phyloP scores from a whole-genome alignment of 2,329 filamentous ascomycete species.

The Tolypocladium paradoxum region DNA sequence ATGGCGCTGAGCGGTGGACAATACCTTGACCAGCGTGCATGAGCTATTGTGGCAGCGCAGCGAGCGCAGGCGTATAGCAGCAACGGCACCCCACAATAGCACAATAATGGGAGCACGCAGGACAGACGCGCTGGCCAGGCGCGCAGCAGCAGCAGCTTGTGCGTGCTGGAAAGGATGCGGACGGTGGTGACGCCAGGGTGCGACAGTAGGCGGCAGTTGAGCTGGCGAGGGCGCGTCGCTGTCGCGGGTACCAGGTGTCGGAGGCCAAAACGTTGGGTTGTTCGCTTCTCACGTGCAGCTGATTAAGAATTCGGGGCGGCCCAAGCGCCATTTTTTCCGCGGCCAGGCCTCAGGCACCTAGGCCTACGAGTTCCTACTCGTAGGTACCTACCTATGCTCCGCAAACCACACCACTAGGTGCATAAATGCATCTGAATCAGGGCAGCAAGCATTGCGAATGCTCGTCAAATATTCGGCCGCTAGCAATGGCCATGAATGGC shows the following conservation, averaged over 20 bases:
- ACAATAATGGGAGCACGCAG: background rate
- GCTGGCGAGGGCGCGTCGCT: conserved; percentile 6
- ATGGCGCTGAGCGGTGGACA: background rate
- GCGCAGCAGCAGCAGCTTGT: background rate
- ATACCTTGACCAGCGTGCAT: background rate
- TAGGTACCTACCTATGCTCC: too few relatives aligned
- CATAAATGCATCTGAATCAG: too few relatives aligned
- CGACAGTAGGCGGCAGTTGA: conserved; percentile 2
- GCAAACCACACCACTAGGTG: background rate
- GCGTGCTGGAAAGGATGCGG: background rate
- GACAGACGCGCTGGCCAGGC: background rate
- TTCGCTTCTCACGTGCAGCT: conserved; percentile 1
- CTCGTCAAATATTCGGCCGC: background rate
- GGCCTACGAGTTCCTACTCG: too few relatives aligned
- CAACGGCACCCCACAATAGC: background rate
- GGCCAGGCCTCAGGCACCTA: background rate
- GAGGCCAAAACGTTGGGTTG: conserved; percentile 1
- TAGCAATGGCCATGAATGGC: background rate
- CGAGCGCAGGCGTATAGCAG: background rate
- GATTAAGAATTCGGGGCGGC: background rate
- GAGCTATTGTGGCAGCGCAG: background rate
- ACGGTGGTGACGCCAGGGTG: conserved; percentile 2
- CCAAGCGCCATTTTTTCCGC: background rate
- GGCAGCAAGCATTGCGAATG: background rate
- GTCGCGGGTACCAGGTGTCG: conserved; percentile 5